Base-by-base conservation (phyloP, 2,329 filamentous ascomycete genomes). In the Penicillium sp. region DNA sequence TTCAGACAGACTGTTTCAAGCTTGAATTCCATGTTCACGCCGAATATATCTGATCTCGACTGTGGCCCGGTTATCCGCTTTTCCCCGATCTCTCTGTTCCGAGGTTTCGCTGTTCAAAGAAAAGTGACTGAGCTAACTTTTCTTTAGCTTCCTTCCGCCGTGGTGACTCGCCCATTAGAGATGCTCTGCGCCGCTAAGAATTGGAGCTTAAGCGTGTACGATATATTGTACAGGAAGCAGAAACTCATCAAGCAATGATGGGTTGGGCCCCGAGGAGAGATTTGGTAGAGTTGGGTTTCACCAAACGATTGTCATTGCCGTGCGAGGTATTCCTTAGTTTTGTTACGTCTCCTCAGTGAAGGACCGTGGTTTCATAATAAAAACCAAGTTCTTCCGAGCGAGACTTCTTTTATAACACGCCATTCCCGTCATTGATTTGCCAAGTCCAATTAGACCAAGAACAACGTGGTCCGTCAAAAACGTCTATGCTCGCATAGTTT, bases 101-200 rank as follows among this genome's bases (percentile, higher is more conserved):
- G 36, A 40, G 21, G 13, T 9, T n/a, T n/a, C 18, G 22, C 24
- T 38, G 34, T 31, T 13, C 40, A 18, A 18, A 18, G 18, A 27
- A 27, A 6, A 6, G 24, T 6, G 24, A 27, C 36, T 43, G 32
- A 36, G 53, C 63, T 64, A 59, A 65, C 50, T 39, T 27, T 14
- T 3, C 14, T 38, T 36, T 57, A 77, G 74, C 73, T 65, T 76
- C 74, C 21, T 77, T 77, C 69, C 73, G 74, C 56, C 72, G 74
- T 50, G 74, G 74, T 43, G 74, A 75, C 52, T 72, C 71, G 42
- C 73, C 72, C 47, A 58, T 72, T 48, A 67, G 69, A 62, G 68
- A 75, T 54, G 71, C 71, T 38, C 67, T 74, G 58, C 72, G 70
- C 58, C 61, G 72, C 56, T 70, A 72, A 57, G 69, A 47, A 48